phyloP scores from a whole-genome alignment of 23 red algal genomes.

The Gracilaria gracilis region DNA sequence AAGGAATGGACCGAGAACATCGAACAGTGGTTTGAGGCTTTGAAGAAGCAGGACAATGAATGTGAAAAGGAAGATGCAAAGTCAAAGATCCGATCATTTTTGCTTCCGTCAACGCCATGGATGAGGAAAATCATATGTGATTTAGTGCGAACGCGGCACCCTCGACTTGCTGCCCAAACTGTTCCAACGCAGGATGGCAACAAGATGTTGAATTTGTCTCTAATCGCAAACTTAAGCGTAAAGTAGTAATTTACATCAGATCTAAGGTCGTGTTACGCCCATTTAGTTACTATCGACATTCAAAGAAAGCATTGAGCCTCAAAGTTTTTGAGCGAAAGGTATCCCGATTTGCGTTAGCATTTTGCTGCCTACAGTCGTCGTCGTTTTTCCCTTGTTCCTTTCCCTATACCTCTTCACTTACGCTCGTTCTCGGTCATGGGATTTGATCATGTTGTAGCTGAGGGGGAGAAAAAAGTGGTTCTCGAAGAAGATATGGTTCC shows the following conservation, averaged over 20 bases:
- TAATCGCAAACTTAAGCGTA: no score
- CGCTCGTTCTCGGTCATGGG: no score
- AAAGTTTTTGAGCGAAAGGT: no score
- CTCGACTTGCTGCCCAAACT: conserved; percentile 26
- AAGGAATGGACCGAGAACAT: conserved; percentile 48
- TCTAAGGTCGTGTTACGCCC: no score
- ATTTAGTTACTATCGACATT: no score
- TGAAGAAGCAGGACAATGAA: not conserved
- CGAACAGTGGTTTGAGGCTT: conserved; percentile 9
- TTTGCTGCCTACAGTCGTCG: no score
- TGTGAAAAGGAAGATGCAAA: not conserved
- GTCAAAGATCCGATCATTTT: conserved; percentile 38
- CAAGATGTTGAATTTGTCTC: conserved; percentile 37
- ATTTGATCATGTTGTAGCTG: no score
- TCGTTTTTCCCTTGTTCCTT: no score
- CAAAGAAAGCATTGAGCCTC: no score
- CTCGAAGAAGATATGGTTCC: not conserved
- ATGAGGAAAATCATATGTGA: conserved; percentile 62
- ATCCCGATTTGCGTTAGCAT: no score
- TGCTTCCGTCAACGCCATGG: conserved; percentile 33
- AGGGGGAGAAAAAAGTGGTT: not conserved
- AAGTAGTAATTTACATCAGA: no score
- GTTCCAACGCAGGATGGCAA: conserved; percentile 34
- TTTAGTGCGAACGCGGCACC: conserved; percentile 38
- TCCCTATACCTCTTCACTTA: no score